A percentile compares a stretch with the other conserved stretches of the same genome.
phyloP scores from a whole-genome alignment of 345 rosid genomes.

The Geranium brycei region DNA sequence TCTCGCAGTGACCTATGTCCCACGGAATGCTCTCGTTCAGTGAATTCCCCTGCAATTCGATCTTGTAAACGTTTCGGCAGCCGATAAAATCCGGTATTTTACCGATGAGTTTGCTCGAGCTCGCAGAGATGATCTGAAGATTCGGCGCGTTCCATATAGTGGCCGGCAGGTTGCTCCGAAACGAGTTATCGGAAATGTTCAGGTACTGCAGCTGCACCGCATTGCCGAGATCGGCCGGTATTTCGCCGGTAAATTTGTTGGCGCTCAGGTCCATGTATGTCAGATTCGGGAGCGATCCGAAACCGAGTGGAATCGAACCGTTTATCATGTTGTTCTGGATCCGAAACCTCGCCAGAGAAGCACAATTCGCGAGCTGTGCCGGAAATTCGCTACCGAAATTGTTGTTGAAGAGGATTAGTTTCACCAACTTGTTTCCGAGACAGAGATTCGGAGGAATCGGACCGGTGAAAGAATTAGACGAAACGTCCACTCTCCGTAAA shows the following conservation, averaged over 20 bases:
- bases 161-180: slow-evolving; percentile 33
- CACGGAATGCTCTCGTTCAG: slow-evolving; percentile 67
- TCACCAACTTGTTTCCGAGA: slow-evolving; percentile 53
- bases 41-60: slow-evolving; percentile 63
- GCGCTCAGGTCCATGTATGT: slow-evolving; percentile 60
- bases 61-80: slow-evolving; percentile 56
- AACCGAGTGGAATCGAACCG: slow-evolving; percentile 63
- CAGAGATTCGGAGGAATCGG: slow-evolving; percentile 69
- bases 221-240: slow-evolving; percentile 58
- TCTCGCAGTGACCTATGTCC: slow-evolving; percentile 75
- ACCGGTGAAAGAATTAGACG: slow-evolving; percentile 59
- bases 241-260: slow-evolving; percentile 52
- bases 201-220: slow-evolving; percentile 52
- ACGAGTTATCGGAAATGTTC: slow-evolving; percentile 59
- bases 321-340: slow-evolving; percentile 50
- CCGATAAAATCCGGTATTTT: slow-evolving; percentile 61
- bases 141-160: slow-evolving; percentile 58
- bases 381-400: slow-evolving; percentile 41
- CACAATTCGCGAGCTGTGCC: slow-evolving; percentile 38
- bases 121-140: slow-evolving; percentile 62
- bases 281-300: slow-evolving; percentile 49
- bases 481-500: slow-evolving; percentile 50
- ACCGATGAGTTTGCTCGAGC: slow-evolving; percentile 37
- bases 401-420: slow-evolving; percentile 84
- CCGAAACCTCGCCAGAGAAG: slow-evolving; percentile 50